phyloP scores from a whole-genome alignment of 176 grass and related monocot species.

The Neostapfia colusana region DNA sequence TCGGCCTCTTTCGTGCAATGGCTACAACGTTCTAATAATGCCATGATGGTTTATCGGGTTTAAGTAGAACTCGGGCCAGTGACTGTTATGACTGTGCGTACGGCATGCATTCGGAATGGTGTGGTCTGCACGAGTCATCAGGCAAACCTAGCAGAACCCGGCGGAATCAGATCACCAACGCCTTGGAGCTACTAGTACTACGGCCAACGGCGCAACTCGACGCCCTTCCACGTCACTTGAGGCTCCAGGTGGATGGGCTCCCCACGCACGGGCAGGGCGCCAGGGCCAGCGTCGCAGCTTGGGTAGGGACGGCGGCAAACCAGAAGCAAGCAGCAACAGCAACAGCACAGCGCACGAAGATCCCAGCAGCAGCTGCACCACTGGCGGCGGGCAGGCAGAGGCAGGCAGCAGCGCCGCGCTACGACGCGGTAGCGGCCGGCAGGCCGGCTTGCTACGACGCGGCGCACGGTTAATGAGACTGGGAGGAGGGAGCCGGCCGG shows the following conservation, averaged over 20 bases:
- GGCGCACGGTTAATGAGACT: slow-evolving; percentile 3
- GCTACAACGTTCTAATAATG: too few relatives aligned
- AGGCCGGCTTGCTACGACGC: background rate
- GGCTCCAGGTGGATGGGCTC: background rate
- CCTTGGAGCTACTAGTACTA: background rate
- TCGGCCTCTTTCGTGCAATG: background rate
- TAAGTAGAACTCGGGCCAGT: too few relatives aligned
- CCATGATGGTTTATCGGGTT: too few relatives aligned
- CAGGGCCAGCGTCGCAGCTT: background rate
- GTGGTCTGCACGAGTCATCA: too few relatives aligned
- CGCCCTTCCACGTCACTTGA: background rate
- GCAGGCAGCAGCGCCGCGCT: background rate
- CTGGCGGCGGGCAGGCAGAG: background rate
- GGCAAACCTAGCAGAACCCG: background rate
- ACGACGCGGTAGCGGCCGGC: background rate
- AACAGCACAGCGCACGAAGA: background rate
- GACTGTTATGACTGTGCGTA: too few relatives aligned
- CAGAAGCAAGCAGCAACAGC: slow-evolving; percentile 30
- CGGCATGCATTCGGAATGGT: too few relatives aligned
- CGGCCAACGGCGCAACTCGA: background rate
- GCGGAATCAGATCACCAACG: background rate
- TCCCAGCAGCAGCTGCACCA: background rate
- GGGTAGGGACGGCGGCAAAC: slow-evolving; percentile 54
- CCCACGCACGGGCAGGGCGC: too few relatives aligned
- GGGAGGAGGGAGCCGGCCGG: background rate